Evolutionary conservation across 2,329 filamentous ascomycete species (phyloP).

Genomic region (Ceratocystiopsis minuta): DNA sequence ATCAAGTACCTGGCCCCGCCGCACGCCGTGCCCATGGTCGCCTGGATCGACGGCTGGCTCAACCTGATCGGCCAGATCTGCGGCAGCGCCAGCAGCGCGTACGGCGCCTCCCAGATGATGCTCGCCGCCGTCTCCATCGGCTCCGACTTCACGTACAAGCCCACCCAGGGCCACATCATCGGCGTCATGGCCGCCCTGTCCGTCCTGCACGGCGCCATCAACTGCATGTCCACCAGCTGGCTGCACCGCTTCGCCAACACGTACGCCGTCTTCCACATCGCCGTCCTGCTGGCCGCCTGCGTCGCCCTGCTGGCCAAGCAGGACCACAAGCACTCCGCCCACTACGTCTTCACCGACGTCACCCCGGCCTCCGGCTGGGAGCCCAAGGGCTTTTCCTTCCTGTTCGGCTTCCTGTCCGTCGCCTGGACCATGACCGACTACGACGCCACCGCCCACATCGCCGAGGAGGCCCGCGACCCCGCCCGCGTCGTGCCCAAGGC

Average conservation of each 20-base stretch:
- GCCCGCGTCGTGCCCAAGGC: conserved; percentile 27
- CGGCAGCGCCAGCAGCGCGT: conserved; percentile 37
- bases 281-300: conserved; percentile 30
- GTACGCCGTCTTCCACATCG: conserved; percentile 39
- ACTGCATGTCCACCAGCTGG: conserved; percentile 37
- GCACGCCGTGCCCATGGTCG: conserved; percentile 27
- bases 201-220: conserved; percentile 31
- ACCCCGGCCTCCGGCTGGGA: conserved; percentile 33
- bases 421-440: conserved; percentile 41
- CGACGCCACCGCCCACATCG: conserved; percentile 21
- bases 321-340: conserved; percentile 29
- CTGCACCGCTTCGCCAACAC: conserved; percentile 39
- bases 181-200: conserved; percentile 37
- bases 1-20: conserved; percentile 33
- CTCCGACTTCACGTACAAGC: conserved; percentile 26
- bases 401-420: conserved; percentile 43
- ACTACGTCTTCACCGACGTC: conserved; percentile 37
- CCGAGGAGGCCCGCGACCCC: conserved; percentile 25
- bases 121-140: conserved; percentile 35
- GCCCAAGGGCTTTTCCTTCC: conserved; percentile 34
- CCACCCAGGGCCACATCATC: conserved; percentile 27
- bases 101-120: conserved; percentile 36
- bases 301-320: conserved; percentile 32
- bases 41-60: conserved; percentile 31
- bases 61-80: conserved; percentile 34